These are phyloP conservation scores for Pistacia vera DNA, from an alignment of 345 rosid species.

Conservation along the genomic window DNA sequence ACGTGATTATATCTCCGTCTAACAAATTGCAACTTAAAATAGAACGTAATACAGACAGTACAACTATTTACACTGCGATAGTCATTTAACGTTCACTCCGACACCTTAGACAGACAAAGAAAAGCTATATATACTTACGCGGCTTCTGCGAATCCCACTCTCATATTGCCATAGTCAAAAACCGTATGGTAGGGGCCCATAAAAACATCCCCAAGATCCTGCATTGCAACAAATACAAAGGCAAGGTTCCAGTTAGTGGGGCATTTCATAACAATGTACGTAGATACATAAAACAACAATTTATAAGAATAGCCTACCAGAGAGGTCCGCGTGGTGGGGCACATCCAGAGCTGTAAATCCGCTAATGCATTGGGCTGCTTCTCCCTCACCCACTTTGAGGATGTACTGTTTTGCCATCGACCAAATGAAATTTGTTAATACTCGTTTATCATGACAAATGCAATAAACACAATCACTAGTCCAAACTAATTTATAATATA, in stretches of 20 bases:
- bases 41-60: neutral
- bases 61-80: slow-evolving; percentile 27
- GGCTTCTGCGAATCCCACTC: slow-evolving; percentile 87
- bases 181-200: slow-evolving; percentile 86
- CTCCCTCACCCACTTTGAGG: slow-evolving; percentile 70
- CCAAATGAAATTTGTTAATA: neutral
- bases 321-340: slow-evolving; percentile 86
- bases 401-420: slow-evolving; percentile 41
- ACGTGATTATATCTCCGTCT: no score
- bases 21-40: no score
- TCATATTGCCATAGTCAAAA: slow-evolving; percentile 78
- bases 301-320: slow-evolving; percentile 36
- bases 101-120: neutral
- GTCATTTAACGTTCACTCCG: neutral
- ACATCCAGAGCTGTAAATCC: slow-evolving; percentile 72
- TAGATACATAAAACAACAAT: neutral
- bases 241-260: no score
- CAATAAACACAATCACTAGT: no score
- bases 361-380: slow-evolving; percentile 62
- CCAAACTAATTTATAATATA: slow-evolving; percentile 12
- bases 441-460: no score
- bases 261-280: neutral
- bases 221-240: slow-evolving; percentile 7
- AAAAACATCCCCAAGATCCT: slow-evolving; percentile 87
- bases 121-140: slow-evolving; percentile 28